A percentile compares a stretch with the other conserved stretches of the same genome.
Evolutionary conservation across 768 basidiomycete species (phyloP).

Genomic region (Boletus edulis): DNA sequence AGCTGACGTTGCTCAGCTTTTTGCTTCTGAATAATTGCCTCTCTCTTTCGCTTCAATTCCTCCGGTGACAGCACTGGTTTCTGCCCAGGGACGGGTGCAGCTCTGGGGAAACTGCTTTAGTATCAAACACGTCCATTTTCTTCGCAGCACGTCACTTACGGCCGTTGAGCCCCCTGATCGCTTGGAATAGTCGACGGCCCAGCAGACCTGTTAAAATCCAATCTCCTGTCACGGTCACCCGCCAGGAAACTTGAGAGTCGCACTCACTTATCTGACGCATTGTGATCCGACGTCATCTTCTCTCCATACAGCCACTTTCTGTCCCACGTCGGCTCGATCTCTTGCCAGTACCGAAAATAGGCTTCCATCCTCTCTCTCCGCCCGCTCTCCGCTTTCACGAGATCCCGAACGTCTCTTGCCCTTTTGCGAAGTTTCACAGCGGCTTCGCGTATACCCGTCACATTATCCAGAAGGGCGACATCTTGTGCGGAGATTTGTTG

Average conservation of each 20-base stretch:
- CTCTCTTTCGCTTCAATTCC: conserved; percentile 5
- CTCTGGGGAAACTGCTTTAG: not conserved
- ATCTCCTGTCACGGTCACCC: not conserved
- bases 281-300: not conserved
- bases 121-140: not conserved
- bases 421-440: conserved; percentile 20
- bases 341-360: conserved; percentile 28
- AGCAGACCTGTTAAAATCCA: not conserved
- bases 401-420: conserved; percentile 22
- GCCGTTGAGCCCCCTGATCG: not conserved
- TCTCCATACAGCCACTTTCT: conserved; percentile 26
- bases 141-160: conserved; percentile 1
- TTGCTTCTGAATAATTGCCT: conserved; percentile 12
- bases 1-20: conserved; percentile 14
- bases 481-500: conserved; percentile 21
- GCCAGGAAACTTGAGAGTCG: not conserved
- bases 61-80: conserved; percentile 1
- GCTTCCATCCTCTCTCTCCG: conserved; percentile 27
- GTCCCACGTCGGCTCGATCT: conserved; percentile 23
- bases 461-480: conserved; percentile 8
- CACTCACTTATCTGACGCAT: conserved; percentile 5
- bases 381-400: conserved; percentile 21
- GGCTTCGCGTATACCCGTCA: conserved; percentile 6
- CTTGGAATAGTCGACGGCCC: not conserved
- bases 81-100: not conserved